Base-by-base conservation (phyloP, 257 asterid species). In the Solanum phureja region DNA sequence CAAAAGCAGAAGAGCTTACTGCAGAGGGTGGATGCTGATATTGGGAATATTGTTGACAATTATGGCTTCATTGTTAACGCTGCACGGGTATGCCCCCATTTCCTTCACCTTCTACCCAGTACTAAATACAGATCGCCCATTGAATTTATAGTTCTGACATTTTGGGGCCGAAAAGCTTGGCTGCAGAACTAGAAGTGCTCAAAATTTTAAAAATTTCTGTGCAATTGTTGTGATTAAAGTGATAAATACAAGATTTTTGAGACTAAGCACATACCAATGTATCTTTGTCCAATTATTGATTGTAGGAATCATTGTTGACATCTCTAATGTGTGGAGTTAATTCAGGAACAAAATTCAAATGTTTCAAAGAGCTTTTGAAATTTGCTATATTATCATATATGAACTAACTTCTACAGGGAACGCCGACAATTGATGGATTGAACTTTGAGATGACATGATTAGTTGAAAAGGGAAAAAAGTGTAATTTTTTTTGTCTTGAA, bases 11-110 rank as follows among this genome's bases (percentile, higher is more conserved):
- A 94, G 89, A 84, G 91, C 18, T 93, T 97, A 87, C 87, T 94
- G 88, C 98, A 95, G 91, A 95, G 97, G 87, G 94, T 95, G 90
- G 99, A 97, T 73, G 85, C 93, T 31, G 99, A 97, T 83, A 91
- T 97, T 75, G 98, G 95, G 56, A 91, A 90, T 91, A 95, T 97
- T 46, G 97, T 97, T 6, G 99, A 97, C 74, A 95, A 95, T 91
- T 97, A 95, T 46, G 92, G 93, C 58, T 95, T 86, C 92, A 88
- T 97, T 44, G 98, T 97, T 84, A 94, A 95, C 87, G 98, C 90
- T 27, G 94, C 99, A 21, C 92, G 96, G 96, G 98, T 95, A 93
- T 21, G 74, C 62, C 52, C 33, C 1, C 49, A 37, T 24, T 44
- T 66, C 83, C 68, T 72, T 83, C 83, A 77, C 69, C 62, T 19